phyloP scores from a whole-genome alignment of 176 grass and related monocot genomes.

The Urochloa ruziziensis region DNA sequence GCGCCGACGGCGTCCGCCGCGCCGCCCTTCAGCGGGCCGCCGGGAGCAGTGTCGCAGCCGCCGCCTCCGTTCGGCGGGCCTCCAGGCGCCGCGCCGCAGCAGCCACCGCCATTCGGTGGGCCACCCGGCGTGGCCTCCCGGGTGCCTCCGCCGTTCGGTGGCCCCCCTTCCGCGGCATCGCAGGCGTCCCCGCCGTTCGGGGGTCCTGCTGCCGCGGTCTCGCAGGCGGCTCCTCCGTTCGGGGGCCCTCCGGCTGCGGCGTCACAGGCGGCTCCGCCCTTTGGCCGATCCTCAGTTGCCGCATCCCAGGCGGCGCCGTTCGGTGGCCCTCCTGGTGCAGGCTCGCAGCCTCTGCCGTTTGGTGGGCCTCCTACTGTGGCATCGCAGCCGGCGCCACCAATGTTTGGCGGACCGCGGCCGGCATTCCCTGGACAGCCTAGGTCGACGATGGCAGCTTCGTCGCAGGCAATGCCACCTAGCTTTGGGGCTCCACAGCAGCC shows the following conservation, averaged over 20 bases:
- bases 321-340: neutral
- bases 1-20: neutral
- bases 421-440: conserved; percentile 29
- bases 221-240: conserved; percentile 25
- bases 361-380: neutral
- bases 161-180: neutral
- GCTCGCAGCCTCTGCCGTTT: conserved; percentile 34
- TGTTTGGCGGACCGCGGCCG: conserved; percentile 5
- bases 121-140: neutral
- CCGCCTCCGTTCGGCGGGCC: conserved; percentile 27
- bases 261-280: conserved; percentile 22
- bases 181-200: neutral
- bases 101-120: neutral
- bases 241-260: neutral
- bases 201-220: neutral
- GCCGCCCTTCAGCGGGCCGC: conserved; percentile 11
- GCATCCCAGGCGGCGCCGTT: neutral
- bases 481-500: conserved; percentile 33
- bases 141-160: neutral
- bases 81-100: neutral
- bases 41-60: neutral
- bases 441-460: neutral
- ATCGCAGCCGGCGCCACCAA: conserved; percentile 19
- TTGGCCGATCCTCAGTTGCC: neutral
- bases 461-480: conserved; percentile 26